Percentiles rank a stretch among this genome's conserved stretches.
These are phyloP conservation scores for Collybia mongolica DNA, from an alignment of 768 basidiomycete species.

Conservation along the genomic window DNA sequence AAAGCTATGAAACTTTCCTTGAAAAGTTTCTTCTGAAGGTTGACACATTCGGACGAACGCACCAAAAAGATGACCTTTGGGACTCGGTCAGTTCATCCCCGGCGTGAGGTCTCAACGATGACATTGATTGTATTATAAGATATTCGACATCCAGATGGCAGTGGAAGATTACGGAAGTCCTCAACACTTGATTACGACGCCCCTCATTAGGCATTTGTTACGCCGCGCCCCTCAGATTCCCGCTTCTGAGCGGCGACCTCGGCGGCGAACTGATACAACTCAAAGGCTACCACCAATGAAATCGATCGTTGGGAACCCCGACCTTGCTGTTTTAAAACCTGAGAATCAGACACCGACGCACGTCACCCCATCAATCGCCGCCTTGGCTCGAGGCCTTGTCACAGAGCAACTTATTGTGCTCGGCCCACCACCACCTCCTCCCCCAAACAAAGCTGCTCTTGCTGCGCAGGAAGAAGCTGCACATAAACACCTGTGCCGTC, in stretches of 20 bases:
- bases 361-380: slow-evolving; percentile 60
- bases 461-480: slow-evolving; percentile 24
- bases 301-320: slow-evolving; percentile 41
- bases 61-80: slow-evolving; percentile 29
- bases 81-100: slow-evolving; percentile 25
- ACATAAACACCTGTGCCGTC: slow-evolving; percentile 21
- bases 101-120: not conserved
- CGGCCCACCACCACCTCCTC: slow-evolving; percentile 37
- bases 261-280: slow-evolving; percentile 2
- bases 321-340: slow-evolving; percentile 52
- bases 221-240: slow-evolving; percentile 11
- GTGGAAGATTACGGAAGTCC: slow-evolving; percentile 21
- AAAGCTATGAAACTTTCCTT: slow-evolving; percentile 34
- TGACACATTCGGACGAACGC: slow-evolving; percentile 35
- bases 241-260: slow-evolving; percentile 3
- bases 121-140: slow-evolving; percentile 14
- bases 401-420: slow-evolving; percentile 54
- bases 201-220: slow-evolving; percentile 26
- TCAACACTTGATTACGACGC: slow-evolving; percentile 16
- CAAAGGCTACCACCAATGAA: slow-evolving; percentile 13
- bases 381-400: slow-evolving; percentile 50
- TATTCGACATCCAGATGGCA: slow-evolving; percentile 27
- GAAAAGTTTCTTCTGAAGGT: slow-evolving; percentile 26
- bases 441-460: slow-evolving; percentile 22
- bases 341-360: slow-evolving; percentile 56